These are phyloP conservation scores for Scleroderma citrinum DNA, from an alignment of 768 basidiomycete species.

Conservation along the genomic window DNA sequence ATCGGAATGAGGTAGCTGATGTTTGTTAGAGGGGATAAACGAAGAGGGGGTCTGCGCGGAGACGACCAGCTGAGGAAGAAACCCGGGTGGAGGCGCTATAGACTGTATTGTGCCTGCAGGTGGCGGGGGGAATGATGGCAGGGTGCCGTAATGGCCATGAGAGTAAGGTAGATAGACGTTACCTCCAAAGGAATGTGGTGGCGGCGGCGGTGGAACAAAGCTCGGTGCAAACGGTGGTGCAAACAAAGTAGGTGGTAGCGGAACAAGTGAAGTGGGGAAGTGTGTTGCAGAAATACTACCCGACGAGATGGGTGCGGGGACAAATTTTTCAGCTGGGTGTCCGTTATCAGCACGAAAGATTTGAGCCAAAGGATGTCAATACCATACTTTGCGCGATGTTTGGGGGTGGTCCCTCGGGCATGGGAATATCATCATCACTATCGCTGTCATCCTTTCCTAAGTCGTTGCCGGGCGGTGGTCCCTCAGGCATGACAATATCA, in stretches of 20 bases:
- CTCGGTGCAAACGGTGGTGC: neutral
- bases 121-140: slow-evolving; percentile 23
- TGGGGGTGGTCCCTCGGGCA: slow-evolving; percentile 81
- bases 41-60: slow-evolving; percentile 73
- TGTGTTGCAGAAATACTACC: no score
- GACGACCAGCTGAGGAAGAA: slow-evolving; percentile 51
- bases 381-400: slow-evolving; percentile 19
- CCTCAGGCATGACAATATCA: slow-evolving; percentile 61
- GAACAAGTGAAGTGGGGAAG: slow-evolving; percentile 19
- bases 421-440: slow-evolving; percentile 80
- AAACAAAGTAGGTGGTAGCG: slow-evolving; percentile 13
- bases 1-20: slow-evolving; percentile 60
- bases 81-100: slow-evolving; percentile 49
- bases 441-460: slow-evolving; percentile 38
- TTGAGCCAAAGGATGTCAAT: no score
- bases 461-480: slow-evolving; percentile 44
- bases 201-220: slow-evolving; percentile 11
- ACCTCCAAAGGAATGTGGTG: slow-evolving; percentile 14
- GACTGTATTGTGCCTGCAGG: slow-evolving; percentile 22
- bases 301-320: no score
- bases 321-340: no score
- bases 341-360: no score
- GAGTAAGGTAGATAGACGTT: neutral
- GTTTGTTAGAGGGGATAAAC: slow-evolving; percentile 71
- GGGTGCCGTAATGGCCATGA: slow-evolving; percentile 12